phyloP scores from a whole-genome alignment of 371 early-diverging fungal species.

The Mucor mucedo region DNA sequence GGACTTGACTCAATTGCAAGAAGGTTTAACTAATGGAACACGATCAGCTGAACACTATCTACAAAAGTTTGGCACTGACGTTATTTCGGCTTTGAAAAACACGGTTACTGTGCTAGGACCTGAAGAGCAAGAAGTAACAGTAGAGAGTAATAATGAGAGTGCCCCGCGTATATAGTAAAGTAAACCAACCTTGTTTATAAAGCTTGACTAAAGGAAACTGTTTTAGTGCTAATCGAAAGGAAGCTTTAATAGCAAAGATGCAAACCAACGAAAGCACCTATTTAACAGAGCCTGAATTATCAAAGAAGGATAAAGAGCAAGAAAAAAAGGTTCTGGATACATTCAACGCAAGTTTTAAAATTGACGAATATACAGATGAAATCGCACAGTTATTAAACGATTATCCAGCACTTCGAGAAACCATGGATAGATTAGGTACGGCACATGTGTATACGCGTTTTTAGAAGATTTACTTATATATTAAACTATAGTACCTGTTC shows the following conservation, averaged over 20 bases:
- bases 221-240: slow-evolving; percentile 49
- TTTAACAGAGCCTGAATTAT: slow-evolving; percentile 30
- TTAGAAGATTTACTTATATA: no score
- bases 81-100: slow-evolving; percentile 39
- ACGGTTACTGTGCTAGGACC: slow-evolving; percentile 47
- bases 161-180: slow-evolving; percentile 41
- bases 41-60: slow-evolving; percentile 57
- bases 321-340: slow-evolving; percentile 38
- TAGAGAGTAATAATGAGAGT: slow-evolving; percentile 8
- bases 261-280: slow-evolving; percentile 40
- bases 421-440: slow-evolving; percentile 43
- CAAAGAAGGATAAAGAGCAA: slow-evolving; percentile 18
- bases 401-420: slow-evolving; percentile 42
- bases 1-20: slow-evolving; percentile 41
- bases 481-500: slow-evolving; percentile 39
- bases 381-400: slow-evolving; percentile 46
- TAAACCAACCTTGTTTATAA: not conserved
- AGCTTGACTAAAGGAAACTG: no score
- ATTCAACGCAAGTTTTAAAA: slow-evolving; percentile 39
- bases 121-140: slow-evolving; percentile 27
- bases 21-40: slow-evolving; percentile 50
- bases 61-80: slow-evolving; percentile 52
- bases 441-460: no score
- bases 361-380: slow-evolving; percentile 50
- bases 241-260: slow-evolving; percentile 48